Evolutionary conservation across 495 filamentous ascomycete species (phyloP), one percentile per base, ranked within the genome.

Genomic region (Neurospora cerealis): DNA sequence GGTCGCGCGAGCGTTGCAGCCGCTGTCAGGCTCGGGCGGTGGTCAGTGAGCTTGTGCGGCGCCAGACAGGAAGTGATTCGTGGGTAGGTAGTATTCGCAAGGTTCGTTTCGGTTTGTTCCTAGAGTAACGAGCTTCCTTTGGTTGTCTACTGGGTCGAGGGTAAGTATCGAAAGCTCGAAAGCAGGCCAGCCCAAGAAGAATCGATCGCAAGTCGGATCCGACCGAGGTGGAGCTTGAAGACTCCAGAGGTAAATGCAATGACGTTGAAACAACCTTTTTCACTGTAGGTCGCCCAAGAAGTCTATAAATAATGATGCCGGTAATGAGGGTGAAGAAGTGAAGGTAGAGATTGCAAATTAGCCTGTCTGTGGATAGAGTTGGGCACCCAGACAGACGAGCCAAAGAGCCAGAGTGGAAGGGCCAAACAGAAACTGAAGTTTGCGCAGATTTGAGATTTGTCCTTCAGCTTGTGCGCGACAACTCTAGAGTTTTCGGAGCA

Each of bases 1-100:
- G 54, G 54, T 66, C 42, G 75, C 72, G 62, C 41, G 48, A 71
- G 73, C 28, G 75, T 75, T 74, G 71, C 75, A 77, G 71, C 72
- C 71, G 54, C 70, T 73, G 28, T 66, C 28, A 34, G 54, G 54
- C 54, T 66, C 54, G 32, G 54, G 15, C 15, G 54, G 54, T 66
- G 24, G 54, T 28, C 54, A 66, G 54, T 66, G 28, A 66, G 54
- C 15, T 62, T 66, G 54, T 60, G 48, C 28, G 48, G 48, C 48
- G 48, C 21, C 48, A 28, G 48, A 60, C 21, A 60, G 48, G 3
- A 13, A 60, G 24, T 66, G 34, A 34, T 66, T 66, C 28, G 54
- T 66, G 54, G 54, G 54, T 66, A 36, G 54, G 54, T 66, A 66
- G 28, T 66, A 66, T 66, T 34, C 54, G 54, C 54, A 66, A 66